Evolutionary conservation across 352 stramenopile genomes (phyloP).

Genomic region (Phytophthora vignae): DNA sequence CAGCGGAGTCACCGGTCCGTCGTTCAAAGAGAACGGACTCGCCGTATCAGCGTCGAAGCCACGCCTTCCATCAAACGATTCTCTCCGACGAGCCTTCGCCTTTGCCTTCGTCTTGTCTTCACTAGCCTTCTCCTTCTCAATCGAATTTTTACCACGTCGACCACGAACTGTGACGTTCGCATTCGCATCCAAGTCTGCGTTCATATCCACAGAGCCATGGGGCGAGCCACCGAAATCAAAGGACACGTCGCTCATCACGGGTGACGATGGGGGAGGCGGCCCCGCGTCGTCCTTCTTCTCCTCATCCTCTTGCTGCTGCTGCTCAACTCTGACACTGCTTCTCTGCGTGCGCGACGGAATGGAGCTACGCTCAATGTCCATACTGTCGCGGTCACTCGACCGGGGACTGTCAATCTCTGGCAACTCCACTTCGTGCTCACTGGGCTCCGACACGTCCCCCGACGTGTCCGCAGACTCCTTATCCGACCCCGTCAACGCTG

Average conservation of each 20-base stretch:
- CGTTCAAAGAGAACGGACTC: slow-evolving; percentile 72
- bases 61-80: slow-evolving; percentile 46
- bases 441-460: slow-evolving; percentile 49
- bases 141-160: slow-evolving; percentile 27
- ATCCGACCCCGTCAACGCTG: slow-evolving; percentile 49
- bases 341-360: slow-evolving; percentile 35
- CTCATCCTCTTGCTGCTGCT: slow-evolving; percentile 18
- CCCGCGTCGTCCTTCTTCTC: slow-evolving; percentile 23
- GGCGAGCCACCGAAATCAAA: slow-evolving; percentile 54
- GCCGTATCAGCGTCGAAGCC: slow-evolving; percentile 56
- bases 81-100: slow-evolving; percentile 37
- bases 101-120: slow-evolving; percentile 11
- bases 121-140: slow-evolving; percentile 8
- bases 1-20: slow-evolving; percentile 66
- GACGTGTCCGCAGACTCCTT: slow-evolving; percentile 57
- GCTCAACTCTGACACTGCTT: slow-evolving; percentile 29
- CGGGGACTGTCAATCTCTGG: slow-evolving; percentile 42
- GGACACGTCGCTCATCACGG: slow-evolving; percentile 39
- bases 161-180: slow-evolving; percentile 40
- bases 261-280: slow-evolving; percentile 18
- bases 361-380: slow-evolving; percentile 42
- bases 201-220: slow-evolving; percentile 39
- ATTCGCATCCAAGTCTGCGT: slow-evolving; percentile 7
- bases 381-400: slow-evolving; percentile 42
- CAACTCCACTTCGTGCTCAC: slow-evolving; percentile 58